Base-by-base conservation (phyloP, 371 early-diverging fungal genomes). In the Syncephalis plumigaleata region DNA sequence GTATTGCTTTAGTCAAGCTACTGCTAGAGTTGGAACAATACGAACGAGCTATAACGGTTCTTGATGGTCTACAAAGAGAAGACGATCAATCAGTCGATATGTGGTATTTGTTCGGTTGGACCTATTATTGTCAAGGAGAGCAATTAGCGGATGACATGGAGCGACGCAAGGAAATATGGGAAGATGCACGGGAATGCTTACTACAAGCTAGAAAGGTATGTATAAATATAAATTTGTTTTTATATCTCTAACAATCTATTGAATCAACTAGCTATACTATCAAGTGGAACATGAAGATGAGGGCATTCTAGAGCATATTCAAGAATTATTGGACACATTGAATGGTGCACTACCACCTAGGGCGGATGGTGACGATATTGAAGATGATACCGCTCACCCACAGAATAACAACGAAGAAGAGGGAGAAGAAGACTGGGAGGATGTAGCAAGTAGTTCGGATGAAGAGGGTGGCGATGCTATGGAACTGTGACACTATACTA, bases 81-180 rank as follows among this genome's bases (percentile, higher is more conserved):
- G 78, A 93, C 61, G 94, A 96, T 58, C 79, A 88, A 58, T 77
- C 75, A 20, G 77, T 88, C 15, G 93, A 96, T 55, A 60, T 79
- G 36, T 91, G 90, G 87, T 96, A 93, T 62, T 67, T 96, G 46
- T 90, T 77, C 61, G 91, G 91, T 18, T 91, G 87, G 87, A 73
- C 81, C 21, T 87, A 92, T 57, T 86, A 79, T 50, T 71, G 81
- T 54, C 68, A 81, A 56, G 87, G 83, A 24, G 81, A 82, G 47
- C 79, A 75, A 16, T 40, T 50, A 2, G 45, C 44, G 17, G 57
- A 66, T 7, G 31, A 31, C 7, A 7, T 11, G 11, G 72, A 75
- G 23, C 67, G 71, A 26, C 60, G 66, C 51, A 56, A 58, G 25
- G 68, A 64, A 9, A 63, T 67, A 49, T 70, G 73, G 71, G 71